phyloP scores from a whole-genome alignment of 306 rosid genomes.

The Vigna unguiculata region DNA sequence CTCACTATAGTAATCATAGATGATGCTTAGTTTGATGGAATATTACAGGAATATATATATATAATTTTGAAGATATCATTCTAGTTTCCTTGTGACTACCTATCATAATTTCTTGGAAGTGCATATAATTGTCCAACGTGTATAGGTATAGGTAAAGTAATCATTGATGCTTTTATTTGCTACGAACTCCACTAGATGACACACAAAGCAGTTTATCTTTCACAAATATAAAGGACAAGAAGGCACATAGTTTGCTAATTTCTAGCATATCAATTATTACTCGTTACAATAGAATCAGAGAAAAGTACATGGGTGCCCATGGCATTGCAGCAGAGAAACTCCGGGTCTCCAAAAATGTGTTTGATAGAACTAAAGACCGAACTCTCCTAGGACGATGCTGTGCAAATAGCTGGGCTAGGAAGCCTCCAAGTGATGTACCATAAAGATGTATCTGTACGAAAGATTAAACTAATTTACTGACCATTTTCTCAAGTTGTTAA shows the following conservation, averaged over 20 bases:
- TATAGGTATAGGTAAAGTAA: slow-evolving; percentile 14
- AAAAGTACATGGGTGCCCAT: slow-evolving; percentile 93
- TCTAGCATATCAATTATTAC: slow-evolving; percentile 35
- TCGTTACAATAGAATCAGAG: slow-evolving; percentile 42
- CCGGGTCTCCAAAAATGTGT: slow-evolving; percentile 84
- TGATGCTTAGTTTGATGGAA: not conserved
- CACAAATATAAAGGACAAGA: slow-evolving; percentile 26
- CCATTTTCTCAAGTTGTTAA: slow-evolving; percentile 24
- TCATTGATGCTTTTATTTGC: slow-evolving; percentile 29
- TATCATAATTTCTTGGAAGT: slow-evolving; percentile 27
- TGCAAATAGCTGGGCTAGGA: slow-evolving; percentile 97
- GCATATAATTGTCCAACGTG: not conserved
- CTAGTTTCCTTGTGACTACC: slow-evolving; percentile 35
- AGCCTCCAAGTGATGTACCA: slow-evolving; percentile 99
- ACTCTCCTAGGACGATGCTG: slow-evolving; percentile 97
- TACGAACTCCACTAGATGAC: slow-evolving; percentile 20
- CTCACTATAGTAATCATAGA: slow-evolving; percentile 15
- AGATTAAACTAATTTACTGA: slow-evolving; percentile 41
- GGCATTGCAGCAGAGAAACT: slow-evolving; percentile 95
- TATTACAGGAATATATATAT: slow-evolving; percentile 23
- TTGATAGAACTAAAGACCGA: slow-evolving; percentile 87
- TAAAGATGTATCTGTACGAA: slow-evolving; percentile 88
- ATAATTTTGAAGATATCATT: slow-evolving; percentile 30
- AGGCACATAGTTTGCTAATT: slow-evolving; percentile 17
- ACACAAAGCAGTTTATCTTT: slow-evolving; percentile 15